phyloP scores from a whole-genome alignment of 2,329 filamentous ascomycete genomes.

The Penicillium palitans region DNA sequence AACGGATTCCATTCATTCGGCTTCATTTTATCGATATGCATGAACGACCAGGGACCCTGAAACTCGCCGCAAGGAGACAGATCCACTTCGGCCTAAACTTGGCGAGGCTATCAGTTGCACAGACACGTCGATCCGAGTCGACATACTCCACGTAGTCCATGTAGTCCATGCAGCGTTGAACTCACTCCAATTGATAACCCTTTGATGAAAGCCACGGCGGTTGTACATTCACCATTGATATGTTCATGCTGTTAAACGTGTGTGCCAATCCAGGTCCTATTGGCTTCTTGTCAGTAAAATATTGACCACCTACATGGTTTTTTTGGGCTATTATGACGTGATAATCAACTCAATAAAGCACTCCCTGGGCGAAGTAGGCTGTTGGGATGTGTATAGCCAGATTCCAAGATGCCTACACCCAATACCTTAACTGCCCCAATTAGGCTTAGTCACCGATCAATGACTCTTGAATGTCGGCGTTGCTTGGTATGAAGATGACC shows the following conservation, averaged over 20 bases:
- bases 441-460: background rate
- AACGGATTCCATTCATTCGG: background rate
- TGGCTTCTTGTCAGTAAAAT: background rate
- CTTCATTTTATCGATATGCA: constrained; percentile 1
- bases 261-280: background rate
- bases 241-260: background rate
- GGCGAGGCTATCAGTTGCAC: background rate
- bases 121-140: constrained; percentile 1
- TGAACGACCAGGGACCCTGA: constrained; percentile 1
- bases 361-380: background rate
- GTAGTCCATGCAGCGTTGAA: background rate
- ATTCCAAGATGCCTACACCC: background rate
- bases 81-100: background rate
- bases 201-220: background rate
- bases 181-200: background rate
- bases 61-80: constrained; percentile 2
- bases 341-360: background rate
- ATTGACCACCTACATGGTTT: too few species aligned
- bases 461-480: background rate
- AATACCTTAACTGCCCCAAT: background rate
- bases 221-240: background rate
- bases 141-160: background rate
- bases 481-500: background rate
- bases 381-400: too few species aligned
- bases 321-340: too few species aligned